Evolutionary conservation across 2,329 filamentous ascomycete genomes (phyloP).

Genomic region (Lecanosticta acicola): DNA sequence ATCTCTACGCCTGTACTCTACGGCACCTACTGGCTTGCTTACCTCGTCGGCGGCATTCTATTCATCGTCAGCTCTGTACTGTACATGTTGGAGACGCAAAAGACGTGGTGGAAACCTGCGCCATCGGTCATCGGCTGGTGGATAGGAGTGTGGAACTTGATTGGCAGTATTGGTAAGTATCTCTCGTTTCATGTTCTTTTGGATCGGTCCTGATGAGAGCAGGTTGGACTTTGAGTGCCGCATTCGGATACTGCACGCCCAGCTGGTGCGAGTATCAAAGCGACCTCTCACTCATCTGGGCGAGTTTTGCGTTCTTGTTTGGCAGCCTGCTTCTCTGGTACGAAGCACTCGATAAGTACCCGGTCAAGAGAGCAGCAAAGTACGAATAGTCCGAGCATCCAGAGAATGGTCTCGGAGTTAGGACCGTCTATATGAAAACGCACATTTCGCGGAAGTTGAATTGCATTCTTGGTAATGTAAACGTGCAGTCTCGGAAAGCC

Average conservation of each 20-base stretch:
- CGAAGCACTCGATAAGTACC: constrained; percentile 20
- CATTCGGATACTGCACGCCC: constrained; percentile 24
- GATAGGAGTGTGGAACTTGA: constrained; percentile 26
- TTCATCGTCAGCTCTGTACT: constrained; percentile 26
- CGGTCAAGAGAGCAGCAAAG: constrained; percentile 3
- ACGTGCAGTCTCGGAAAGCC: no score
- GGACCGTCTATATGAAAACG: no score
- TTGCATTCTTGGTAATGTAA: no score
- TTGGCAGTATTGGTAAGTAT: constrained; percentile 22
- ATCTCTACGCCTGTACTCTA: constrained; percentile 10
- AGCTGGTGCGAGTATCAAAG: constrained; percentile 28
- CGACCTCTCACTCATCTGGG: constrained; percentile 22
- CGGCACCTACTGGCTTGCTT: constrained; percentile 25
- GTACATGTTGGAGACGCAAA: constrained; percentile 30
- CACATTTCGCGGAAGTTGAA: no score
- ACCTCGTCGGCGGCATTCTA: constrained; percentile 24
- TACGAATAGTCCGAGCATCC: not conserved
- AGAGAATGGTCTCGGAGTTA: no score
- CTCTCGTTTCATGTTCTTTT: not conserved
- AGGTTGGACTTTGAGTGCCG: constrained; percentile 24
- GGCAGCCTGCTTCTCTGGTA: constrained; percentile 29
- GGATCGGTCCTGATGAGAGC: not conserved
- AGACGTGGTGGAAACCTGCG: constrained; percentile 27
- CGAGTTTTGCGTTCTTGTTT: constrained; percentile 29
- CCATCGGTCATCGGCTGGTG: constrained; percentile 26